Evolutionary conservation across 2,329 filamentous ascomycete species (phyloP), one percentile per base, ranked within the genome.

Genomic region (Chaetomiaceae sp.): DNA sequence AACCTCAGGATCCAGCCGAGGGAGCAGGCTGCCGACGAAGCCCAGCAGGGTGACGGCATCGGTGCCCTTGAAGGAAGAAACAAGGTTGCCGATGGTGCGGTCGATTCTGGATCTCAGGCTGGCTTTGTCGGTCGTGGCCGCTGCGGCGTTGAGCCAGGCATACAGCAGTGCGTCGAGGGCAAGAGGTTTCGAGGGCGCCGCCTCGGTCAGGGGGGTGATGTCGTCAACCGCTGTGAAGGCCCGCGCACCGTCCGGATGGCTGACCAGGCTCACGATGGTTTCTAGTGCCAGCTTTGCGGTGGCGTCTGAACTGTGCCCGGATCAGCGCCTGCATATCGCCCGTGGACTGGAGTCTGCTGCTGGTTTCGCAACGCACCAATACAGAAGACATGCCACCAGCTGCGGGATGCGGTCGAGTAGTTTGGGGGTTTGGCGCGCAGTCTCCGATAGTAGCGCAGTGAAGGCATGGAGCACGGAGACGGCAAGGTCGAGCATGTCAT

Each of bases 381-480:
- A 65, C 3, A 79, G 56, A 20, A 82, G 62, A 26, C 76, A 72
- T 26, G 67, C 66, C 4, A 79, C 68, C 2, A 86, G 63, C 22
- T 70, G 65, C 1, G 72, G 73, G 57, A 79, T 75, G 42, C 81
- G 69, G 20, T 62, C 68, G 4, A 75, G 64, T 24, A 84, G 68
- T 54, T 69, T 75, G 12, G 63, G 53, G 15, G 75, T 64, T 15
- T 65, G 63, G 34, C 65, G 66, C 5, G 66, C 66, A 3, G 68
- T 63, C 4, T 71, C 68, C 0, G 81, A 74, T 4, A 86, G 64
- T 10, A 86, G 62, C 7, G 72, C 65, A 1, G 74, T 65, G 58
- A 86, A 86, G 0, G 75, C 79, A 58, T 84, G 76, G 6, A 85
- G 60, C 11, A 86, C 74, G 24, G 76, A 75, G 3, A 83, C 76